Base-by-base conservation (phyloP, 1,139 yeast species). In the Debaryomyces singareniensis region DNA sequence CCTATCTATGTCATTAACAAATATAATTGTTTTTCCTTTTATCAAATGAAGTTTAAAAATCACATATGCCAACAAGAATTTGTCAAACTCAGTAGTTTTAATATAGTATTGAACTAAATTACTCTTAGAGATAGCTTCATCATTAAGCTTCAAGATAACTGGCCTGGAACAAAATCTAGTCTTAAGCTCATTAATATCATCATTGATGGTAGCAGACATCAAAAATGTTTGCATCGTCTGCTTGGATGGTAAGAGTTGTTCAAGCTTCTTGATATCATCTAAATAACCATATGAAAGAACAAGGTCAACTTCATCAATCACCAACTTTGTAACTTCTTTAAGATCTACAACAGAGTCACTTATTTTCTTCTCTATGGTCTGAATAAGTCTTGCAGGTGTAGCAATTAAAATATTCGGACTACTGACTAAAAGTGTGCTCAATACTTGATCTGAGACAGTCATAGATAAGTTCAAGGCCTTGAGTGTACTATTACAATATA, bases 191-290 rank as follows among this genome's bases (percentile, higher is more conserved):
- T 84, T 78, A 39, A 89, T 75, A 38, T 91, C 97, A 30, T 85
- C 95, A 49, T 79, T 84, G 35, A 93, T 63, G 3, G 98, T 93
- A 2, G 99, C 99, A 54, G 96, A 85, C 97, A 91, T 91, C 42
- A 93, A 64, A 59, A 87, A 89, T 2, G 94, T 80, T 58, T 93
- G 98, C 43, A 86, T 63, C 33, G 79, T 78, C 44, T 80, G 80
- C 51, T 77, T 78, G 32, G 78, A 67, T 9, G 93, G 91, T 39
- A 86, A 60, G 39, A 61, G 71, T 15, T 68, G 66, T 11, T 81
- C 71, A 38, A 91, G 68, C 42, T 72, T 73, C 33, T 69, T 59
- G 40, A 93, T 66, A 56, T 93, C 98, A 5, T 86, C 95, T 43
- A 78, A 74, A 53, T 91, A 86, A 12, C 98, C 99, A 53, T 84